phyloP scores from a whole-genome alignment of 2,329 filamentous ascomycete genomes.

The Aspergillus arachidicola region DNA sequence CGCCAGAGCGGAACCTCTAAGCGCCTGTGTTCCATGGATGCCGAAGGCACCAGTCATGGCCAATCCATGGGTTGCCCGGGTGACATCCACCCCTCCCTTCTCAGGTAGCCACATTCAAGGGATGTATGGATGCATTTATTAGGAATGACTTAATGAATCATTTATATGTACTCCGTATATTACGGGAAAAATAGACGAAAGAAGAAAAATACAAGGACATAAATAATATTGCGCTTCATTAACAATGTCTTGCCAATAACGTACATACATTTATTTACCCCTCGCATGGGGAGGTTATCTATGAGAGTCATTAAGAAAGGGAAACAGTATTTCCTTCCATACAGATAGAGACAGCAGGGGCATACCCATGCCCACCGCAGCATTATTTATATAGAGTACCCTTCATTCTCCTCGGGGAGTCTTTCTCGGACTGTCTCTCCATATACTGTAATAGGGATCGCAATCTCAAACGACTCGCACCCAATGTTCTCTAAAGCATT shows the following conservation, averaged over 20 bases:
- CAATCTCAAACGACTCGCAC: conserved; percentile 89
- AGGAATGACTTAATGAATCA: neutral
- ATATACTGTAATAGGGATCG: conserved; percentile 81
- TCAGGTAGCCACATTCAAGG: neutral
- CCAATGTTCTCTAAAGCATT: conserved; percentile 76
- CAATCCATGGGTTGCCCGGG: conserved; percentile 15
- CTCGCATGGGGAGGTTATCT: neutral
- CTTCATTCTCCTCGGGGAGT: conserved; percentile 42
- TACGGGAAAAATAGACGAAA: neutral
- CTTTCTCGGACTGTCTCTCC: conserved; percentile 54
- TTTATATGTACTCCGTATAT: neutral
- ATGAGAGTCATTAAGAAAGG: neutral
- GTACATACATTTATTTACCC: neutral
- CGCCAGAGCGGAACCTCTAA: conserved; percentile 5
- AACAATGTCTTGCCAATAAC: neutral
- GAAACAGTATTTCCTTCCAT: neutral
- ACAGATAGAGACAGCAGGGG: neutral
- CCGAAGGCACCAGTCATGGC: conserved; percentile 7
- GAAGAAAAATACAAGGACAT: neutral
- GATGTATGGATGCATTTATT: neutral
- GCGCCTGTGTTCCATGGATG: conserved; percentile 13
- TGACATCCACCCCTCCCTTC: conserved; percentile 9
- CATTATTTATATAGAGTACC: conserved; percentile 42
- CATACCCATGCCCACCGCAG: neutral
- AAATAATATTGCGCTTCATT: neutral